Evolutionary conservation across 1,139 yeast species (phyloP), one percentile per base, ranked within the genome.

Genomic region (Sugiyamaella pinicola): DNA sequence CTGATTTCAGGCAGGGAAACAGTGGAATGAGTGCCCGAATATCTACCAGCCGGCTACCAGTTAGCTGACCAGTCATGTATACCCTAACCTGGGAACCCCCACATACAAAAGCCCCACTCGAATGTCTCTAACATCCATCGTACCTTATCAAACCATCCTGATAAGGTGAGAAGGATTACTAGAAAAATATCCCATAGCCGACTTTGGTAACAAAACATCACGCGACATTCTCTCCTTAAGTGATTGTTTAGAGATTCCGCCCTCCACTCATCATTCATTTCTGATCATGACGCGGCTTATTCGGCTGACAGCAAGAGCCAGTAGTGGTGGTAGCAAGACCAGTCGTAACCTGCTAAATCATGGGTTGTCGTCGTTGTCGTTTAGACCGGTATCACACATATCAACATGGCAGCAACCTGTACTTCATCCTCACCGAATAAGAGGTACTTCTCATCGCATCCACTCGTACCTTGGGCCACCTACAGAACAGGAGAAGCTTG

Each of bases 401-500:
- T n/a, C n/a, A n/a, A n/a, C n/a, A n/a, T n/a, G n/a, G n/a, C n/a
- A n/a, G n/a, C 28, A 9, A 9, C 28, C 28, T 24, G 9, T 9
- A 24, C 28, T 24, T 24, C 9, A 24, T 24, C 28, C 28, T 9
- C 8, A 6, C 8, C 28, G 9, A 24, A 24, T 24, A 24, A 24
- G 28, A 9, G 5, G 8, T 24, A 24, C 8, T 6, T 6, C 5
- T 24, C 28, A 34, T 31, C 33, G 18, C 12, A 15, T 18, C 7
- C 47, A 43, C 18, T 43, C 47, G 12, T 21, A 43, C 9, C 26
- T 18, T 24, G 47, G 31, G 6, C 39, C 28, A 26, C 50, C 28
- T 33, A 50, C 19, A 47, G 54, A 10, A 52, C 43, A 46, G 19
- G 49, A 58, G 37, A 51, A 54, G 40, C 28, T 52, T 4, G 55